These are phyloP conservation scores for Chenopodium formosanum DNA, from an alignment of 148 eudicot species.

Conservation along the genomic window DNA sequence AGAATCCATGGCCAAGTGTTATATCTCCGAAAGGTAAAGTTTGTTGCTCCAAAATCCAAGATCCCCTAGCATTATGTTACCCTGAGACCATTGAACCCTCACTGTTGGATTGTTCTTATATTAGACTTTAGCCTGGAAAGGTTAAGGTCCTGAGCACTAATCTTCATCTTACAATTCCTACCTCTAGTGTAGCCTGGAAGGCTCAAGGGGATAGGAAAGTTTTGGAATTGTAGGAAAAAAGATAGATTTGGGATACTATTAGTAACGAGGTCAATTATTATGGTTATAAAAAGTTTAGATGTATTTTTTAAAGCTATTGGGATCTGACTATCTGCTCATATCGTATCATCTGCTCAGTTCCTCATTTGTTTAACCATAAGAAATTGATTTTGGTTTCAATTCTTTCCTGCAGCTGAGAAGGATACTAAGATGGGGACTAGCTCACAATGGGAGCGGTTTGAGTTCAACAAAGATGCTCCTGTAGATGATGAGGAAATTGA, in stretches of 20 bases:
- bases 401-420: conserved; percentile 59
- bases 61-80: neutral
- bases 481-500: conserved; percentile 84
- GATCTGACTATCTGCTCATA: neutral
- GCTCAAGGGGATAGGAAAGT: neutral
- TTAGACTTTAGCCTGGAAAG: neutral
- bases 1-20: neutral
- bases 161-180: neutral
- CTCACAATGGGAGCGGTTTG: conserved; percentile 92
- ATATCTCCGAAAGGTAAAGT: neutral
- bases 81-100: neutral
- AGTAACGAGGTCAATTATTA: neutral
- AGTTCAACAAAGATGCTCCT: conserved; percentile 91
- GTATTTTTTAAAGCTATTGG: neutral
- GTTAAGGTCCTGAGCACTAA: neutral
- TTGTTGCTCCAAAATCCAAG: neutral
- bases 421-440: conserved; percentile 67
- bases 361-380: neutral
- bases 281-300: neutral
- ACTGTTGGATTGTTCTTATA: neutral
- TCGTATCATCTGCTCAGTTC: neutral
- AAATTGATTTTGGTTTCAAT: neutral
- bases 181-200: neutral
- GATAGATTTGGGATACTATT: neutral
- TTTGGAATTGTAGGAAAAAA: neutral